Evolutionary conservation across 345 rosid species (phyloP), one percentile per base, ranked within the genome.

Genomic region (Populus alba): DNA sequence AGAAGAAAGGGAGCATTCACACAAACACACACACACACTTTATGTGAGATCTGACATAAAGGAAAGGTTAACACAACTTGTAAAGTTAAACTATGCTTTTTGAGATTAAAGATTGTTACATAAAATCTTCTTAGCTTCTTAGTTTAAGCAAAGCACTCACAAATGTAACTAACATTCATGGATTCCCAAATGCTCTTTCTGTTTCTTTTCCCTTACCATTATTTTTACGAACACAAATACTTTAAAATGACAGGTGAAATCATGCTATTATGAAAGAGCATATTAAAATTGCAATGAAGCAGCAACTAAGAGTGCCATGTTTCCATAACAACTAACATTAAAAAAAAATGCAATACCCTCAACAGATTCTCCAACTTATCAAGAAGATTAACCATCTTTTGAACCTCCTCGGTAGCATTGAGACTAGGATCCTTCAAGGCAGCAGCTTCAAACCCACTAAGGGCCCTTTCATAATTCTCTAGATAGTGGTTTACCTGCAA

Each of bases 391-490:
- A 91, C 82, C 65, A 88, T 85, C 81, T 79, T 88, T 73, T 82
- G 84, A 71, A 88, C 92, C 86, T 90, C 95, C 80, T 81, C 88
- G 39, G 75, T 53, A 73, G 93, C 93, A 85, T 86, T 86, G 31
- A 91, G 86, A 79, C 89, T 86, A 37, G 95, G 95, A 82, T 91
- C 95, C 88, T 81, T 91, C 23, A 83, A 77, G 61, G 91, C 83
- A 78, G 95, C 93, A 59, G 93, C 89, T 87, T 91, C 92, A 85
- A 90, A 91, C 74, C 92, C 92, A 73, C 82, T 82, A 71, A 91
- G 89, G 75, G 95, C 93, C 82, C 95, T 88, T 82, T 90, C 91
- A 68, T 91, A 91, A 80, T 91, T 91, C 84, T 91, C 93, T 66
- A 91, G 86, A 81, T 90, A 91, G 75, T 83, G 88, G 77, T 91